phyloP scores from a whole-genome alignment of 805 yeast species.

The Nakazawaea wickerhamii region DNA sequence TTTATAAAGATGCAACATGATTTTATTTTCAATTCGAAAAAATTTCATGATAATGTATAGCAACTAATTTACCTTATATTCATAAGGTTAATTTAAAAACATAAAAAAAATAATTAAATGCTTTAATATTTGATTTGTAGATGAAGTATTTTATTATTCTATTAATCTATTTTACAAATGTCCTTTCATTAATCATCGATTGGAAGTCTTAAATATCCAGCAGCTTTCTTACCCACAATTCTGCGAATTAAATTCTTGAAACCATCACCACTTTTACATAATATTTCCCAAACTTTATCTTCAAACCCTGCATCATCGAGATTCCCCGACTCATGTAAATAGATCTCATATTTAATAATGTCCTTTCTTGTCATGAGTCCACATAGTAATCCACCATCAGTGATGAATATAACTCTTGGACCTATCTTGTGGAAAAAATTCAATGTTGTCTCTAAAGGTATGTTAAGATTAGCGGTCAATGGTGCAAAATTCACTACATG shows the following conservation, averaged over 20 bases:
- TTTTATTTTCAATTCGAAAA: slow-evolving; percentile 1
- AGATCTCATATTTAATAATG: slow-evolving; percentile 54
- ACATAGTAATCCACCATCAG: slow-evolving; percentile 50
- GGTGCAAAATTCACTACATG: slow-evolving; percentile 50
- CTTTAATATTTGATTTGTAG: not conserved
- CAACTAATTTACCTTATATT: slow-evolving; percentile 11
- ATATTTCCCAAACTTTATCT: slow-evolving; percentile 21
- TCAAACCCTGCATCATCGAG: slow-evolving; percentile 16
- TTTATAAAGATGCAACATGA: slow-evolving; percentile 5
- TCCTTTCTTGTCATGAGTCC: slow-evolving; percentile 90
- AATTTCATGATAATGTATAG: not conserved
- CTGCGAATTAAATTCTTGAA: not conserved
- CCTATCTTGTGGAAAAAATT: slow-evolving; percentile 76
- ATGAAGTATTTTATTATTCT: not conserved
- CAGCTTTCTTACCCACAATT: not conserved
- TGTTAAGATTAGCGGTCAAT: slow-evolving; percentile 45
- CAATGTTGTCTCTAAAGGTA: slow-evolving; percentile 55
- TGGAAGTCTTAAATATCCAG: slow-evolving; percentile 2
- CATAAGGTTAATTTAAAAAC: slow-evolving; percentile 10
- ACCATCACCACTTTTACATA: slow-evolving; percentile 10
- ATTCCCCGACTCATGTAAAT: slow-evolving; percentile 21
- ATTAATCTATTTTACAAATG: slow-evolving; percentile 1
- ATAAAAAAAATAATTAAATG: slow-evolving; percentile 1
- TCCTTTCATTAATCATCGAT: not conserved
- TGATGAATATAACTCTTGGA: slow-evolving; percentile 67